Evolutionary conservation across 768 basidiomycete species (phyloP).

Genomic region (Agrocybe chaxingu): DNA sequence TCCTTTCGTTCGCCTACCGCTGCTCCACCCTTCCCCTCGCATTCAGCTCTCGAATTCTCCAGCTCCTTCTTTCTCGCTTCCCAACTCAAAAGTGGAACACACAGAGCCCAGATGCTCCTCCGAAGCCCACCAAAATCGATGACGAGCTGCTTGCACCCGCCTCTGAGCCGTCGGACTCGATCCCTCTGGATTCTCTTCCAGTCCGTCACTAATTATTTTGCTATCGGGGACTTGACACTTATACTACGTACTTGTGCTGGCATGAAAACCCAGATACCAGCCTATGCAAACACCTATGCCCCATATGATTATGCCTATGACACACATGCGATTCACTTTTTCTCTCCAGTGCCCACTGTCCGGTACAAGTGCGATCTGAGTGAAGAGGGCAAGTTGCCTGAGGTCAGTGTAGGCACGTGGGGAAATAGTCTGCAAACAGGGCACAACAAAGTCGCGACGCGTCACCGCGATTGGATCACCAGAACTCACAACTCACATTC

Average conservation of each 20-base stretch:
- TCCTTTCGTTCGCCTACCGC: conserved; percentile 48
- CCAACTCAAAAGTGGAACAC: conserved; percentile 19
- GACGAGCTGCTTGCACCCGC: conserved; percentile 6
- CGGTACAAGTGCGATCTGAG: conserved; percentile 2
- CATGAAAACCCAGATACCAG: conserved; percentile 31
- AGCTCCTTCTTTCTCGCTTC: conserved; percentile 20
- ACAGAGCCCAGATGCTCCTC: conserved; percentile 5
- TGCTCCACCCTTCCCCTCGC: conserved; percentile 49
- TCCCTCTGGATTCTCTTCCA: conserved; percentile 40
- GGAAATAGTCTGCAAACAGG: conserved; percentile 29
- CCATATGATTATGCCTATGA: conserved; percentile 23
- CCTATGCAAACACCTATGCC: conserved; percentile 22
- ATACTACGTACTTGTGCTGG: conserved; percentile 35
- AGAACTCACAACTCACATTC: conserved; percentile 31
- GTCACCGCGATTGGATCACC: conserved; percentile 44
- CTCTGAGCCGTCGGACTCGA: conserved; percentile 18
- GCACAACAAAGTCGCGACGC: conserved; percentile 59
- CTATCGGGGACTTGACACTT: conserved; percentile 30
- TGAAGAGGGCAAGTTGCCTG: conserved; percentile 6
- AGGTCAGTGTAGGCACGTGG: conserved; percentile 29
- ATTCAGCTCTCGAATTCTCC: conserved; percentile 40
- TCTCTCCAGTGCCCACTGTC: conserved; percentile 10
- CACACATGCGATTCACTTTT: conserved; percentile 28
- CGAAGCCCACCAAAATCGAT: conserved; percentile 1
- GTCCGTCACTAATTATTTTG: conserved; percentile 46